These are phyloP conservation scores for Zoysia pacifica DNA, from an alignment of 176 grass and related monocot genomes.

Conservation along the genomic window DNA sequence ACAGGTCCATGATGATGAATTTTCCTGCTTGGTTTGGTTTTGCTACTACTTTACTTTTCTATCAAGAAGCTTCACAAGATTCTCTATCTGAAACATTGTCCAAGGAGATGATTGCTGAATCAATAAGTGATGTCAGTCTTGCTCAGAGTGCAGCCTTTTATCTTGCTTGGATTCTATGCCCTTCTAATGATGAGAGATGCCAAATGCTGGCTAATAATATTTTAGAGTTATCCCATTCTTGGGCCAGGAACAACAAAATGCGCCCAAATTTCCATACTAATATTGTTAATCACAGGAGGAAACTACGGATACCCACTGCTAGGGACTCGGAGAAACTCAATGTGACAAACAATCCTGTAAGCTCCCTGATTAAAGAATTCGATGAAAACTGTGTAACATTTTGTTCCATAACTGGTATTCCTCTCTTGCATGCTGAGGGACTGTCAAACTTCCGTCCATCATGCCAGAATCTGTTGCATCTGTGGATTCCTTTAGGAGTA, in stretches of 20 bases:
- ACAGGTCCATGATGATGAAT: conserved; percentile 68
- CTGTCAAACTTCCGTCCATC: conserved; percentile 14
- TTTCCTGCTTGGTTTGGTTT: conserved; percentile 84
- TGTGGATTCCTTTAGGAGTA: conserved; percentile 66
- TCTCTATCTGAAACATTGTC: conserved; percentile 59
- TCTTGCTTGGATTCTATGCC: conserved; percentile 70
- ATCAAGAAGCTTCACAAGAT: conserved; percentile 47
- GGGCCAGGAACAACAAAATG: conserved; percentile 40
- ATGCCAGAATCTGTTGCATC: conserved; percentile 52
- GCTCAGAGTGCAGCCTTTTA: conserved; percentile 59
- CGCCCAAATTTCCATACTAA: neutral
- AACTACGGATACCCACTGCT: conserved; percentile 39
- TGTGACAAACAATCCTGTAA: conserved; percentile 32
- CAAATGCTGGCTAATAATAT: conserved; percentile 57
- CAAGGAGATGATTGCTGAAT: conserved; percentile 49
- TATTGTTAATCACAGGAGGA: conserved; percentile 47
- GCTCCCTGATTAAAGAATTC: conserved; percentile 52
- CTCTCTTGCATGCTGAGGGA: conserved; percentile 33
- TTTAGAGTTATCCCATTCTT: conserved; percentile 60
- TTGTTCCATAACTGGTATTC: neutral
- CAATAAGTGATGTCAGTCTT: conserved; percentile 50
- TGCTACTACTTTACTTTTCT: conserved; percentile 72
- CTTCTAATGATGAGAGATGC: conserved; percentile 44
- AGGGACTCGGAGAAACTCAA: conserved; percentile 25
- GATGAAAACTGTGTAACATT: conserved; percentile 42